phyloP scores from a whole-genome alignment of 2,329 filamentous ascomycete genomes.

The Ascochyta pisi region DNA sequence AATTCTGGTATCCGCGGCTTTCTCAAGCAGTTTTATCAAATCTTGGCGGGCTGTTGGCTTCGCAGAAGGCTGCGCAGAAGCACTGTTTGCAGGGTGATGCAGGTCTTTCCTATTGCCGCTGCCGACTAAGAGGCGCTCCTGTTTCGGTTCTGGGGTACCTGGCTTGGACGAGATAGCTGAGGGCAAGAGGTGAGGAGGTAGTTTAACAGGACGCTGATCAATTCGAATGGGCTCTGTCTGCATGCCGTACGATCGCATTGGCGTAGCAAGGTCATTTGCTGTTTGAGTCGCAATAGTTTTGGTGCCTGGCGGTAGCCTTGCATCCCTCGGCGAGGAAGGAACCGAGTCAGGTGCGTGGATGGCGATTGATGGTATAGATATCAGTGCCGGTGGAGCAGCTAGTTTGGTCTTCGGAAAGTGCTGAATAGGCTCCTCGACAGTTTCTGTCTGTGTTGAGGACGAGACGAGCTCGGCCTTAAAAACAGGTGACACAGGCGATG shows the following conservation, averaged over 20 bases:
- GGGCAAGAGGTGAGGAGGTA: slow-evolving; percentile 80
- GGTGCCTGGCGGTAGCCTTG: slow-evolving; percentile 78
- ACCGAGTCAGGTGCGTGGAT: slow-evolving; percentile 87
- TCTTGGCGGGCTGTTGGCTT: slow-evolving; percentile 38
- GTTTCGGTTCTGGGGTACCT: slow-evolving; percentile 45
- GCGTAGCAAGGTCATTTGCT: slow-evolving; percentile 56
- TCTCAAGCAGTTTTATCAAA: slow-evolving; percentile 39
- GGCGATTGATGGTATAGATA: slow-evolving; percentile 81
- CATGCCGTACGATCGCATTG: slow-evolving; percentile 64
- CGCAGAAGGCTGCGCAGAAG: slow-evolving; percentile 21
- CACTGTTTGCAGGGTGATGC: slow-evolving; percentile 18
- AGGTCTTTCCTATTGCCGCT: slow-evolving; percentile 25
- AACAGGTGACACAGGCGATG: slow-evolving; percentile 47
- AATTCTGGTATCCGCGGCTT: slow-evolving; percentile 44
- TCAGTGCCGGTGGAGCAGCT: slow-evolving; percentile 47
- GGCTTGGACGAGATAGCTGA: slow-evolving; percentile 71
- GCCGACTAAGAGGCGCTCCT: slow-evolving; percentile 11
- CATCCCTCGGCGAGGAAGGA: slow-evolving; percentile 75
- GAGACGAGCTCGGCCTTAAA: slow-evolving; percentile 58
- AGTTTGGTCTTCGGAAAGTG: slow-evolving; percentile 23
- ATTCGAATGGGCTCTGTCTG: slow-evolving; percentile 93
- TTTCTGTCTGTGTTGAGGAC: slow-evolving; percentile 67
- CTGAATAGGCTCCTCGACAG: slow-evolving; percentile 41
- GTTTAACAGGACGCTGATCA: slow-evolving; percentile 75
- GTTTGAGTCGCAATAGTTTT: slow-evolving; percentile 88